phyloP scores from a whole-genome alignment of 257 asterid species.

The Plantago ovata region DNA sequence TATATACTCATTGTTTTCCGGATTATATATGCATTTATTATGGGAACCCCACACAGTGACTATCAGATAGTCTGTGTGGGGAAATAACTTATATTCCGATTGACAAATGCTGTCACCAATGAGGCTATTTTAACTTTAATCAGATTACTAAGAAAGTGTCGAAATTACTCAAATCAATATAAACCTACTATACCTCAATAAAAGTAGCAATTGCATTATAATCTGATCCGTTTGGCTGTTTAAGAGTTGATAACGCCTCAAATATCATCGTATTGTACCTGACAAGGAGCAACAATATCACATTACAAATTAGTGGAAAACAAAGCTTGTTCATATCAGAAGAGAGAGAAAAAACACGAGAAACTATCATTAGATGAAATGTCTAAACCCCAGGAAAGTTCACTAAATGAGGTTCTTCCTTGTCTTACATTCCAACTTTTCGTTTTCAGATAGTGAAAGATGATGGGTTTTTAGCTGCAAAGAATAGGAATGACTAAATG shows the following conservation, averaged over 20 bases:
- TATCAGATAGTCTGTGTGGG: not conserved
- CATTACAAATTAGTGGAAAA: not conserved
- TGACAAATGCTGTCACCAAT: constrained; percentile 1
- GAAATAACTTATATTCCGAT: constrained; percentile 1
- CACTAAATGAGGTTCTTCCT: not conserved
- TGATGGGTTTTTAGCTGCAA: not conserved
- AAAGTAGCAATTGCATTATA: constrained; percentile 53
- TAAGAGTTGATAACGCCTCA: constrained; percentile 70
- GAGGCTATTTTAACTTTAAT: constrained; percentile 4
- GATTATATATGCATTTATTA: not conserved
- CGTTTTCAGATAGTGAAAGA: not conserved
- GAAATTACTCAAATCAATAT: constrained; percentile 11
- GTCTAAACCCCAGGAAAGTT: not conserved
- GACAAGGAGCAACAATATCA: constrained; percentile 19
- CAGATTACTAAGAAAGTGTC: constrained; percentile 5
- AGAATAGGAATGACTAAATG: not conserved
- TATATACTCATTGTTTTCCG: not conserved
- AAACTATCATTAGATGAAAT: no score
- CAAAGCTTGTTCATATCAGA: not conserved
- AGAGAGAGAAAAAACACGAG: not conserved
- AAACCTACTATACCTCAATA: constrained; percentile 57
- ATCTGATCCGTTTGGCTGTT: constrained; percentile 69
- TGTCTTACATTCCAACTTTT: not conserved
- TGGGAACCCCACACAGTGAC: constrained; percentile 4
- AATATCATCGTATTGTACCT: constrained; percentile 71